Base-by-base conservation (phyloP, 257 asterid species). In the Solanum tarapatanum region DNA sequence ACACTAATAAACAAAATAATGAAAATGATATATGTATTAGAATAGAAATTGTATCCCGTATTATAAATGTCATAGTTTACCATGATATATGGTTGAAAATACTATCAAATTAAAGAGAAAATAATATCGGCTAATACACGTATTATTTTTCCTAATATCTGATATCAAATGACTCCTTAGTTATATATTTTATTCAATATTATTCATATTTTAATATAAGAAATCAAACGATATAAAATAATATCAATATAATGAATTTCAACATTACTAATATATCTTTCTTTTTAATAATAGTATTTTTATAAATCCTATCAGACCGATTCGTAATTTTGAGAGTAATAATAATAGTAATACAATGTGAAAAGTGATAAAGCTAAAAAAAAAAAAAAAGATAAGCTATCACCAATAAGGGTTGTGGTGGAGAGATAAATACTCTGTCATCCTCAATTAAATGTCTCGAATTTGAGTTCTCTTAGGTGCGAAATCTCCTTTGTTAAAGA, bases 371-470 rank as follows among this genome's bases (percentile, higher is more conserved):
- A 21, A 60, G 68, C 24, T 58, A 55, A 51, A 51, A 51, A 48
- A 45, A 48, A 39, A n/a, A n/a, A n/a, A 37, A 0, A 45, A 16
- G n/a, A 51, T 7, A 51, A 17, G 10, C 0, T 55, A 55, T 55
- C 24, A 19, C 0, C 11, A 19, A 58, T 3, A 19, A 7, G 24
- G 2, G 0, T 58, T 58, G 66, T 58, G 66, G 1, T 19, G 11
- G 11, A 7, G 11, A 0, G 24, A 19, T 58, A 19, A 19, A 7
- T 58, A 19, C 10, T 19, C 1, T 7, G 1, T 55, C 11, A 55
- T 19, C 0, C 0, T 58, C 24, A 1, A 19, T 19, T 58, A 19
- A 58, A 58, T 0, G 2, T 19, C 4, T 58, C 2, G 1, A 0
- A 19, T 58, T 58, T 58, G 5, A 58, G 2, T 58, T 19, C 9